Evolutionary conservation across 345 rosid genomes (phyloP).

Genomic region (Arabis alpina): DNA sequence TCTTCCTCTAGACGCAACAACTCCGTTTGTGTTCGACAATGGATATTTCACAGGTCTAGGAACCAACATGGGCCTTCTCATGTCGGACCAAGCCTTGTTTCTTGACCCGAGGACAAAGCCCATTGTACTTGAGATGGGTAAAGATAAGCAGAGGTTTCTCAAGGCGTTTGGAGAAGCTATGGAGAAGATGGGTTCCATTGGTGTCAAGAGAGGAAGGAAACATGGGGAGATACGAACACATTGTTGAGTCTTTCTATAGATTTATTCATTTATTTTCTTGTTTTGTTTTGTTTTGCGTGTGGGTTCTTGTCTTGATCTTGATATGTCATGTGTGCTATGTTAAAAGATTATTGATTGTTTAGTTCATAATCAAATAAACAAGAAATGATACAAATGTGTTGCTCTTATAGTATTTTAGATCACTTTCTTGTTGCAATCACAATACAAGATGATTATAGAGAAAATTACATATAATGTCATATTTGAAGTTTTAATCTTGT

Average conservation of each 20-base stretch:
- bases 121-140: conserved; percentile 55
- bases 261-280: conserved; percentile 7
- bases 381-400: conserved; percentile 8
- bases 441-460: conserved; percentile 7
- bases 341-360: no score
- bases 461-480: no score
- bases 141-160: conserved; percentile 59
- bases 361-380: no score
- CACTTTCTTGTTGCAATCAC: conserved; percentile 16
- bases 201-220: conserved; percentile 68
- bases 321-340: no score
- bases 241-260: conserved; percentile 55
- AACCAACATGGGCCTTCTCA: conserved; percentile 63
- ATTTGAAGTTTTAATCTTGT: no score
- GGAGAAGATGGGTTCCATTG: conserved; percentile 84
- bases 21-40: conserved; percentile 75
- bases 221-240: conserved; percentile 77
- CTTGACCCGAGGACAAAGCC: conserved; percentile 64
- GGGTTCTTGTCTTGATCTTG: not conserved
- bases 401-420: not conserved
- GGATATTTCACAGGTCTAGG: conserved; percentile 63
- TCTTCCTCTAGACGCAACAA: conserved; percentile 73
- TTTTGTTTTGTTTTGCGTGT: no score
- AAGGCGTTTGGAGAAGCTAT: conserved; percentile 69
- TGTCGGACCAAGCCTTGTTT: conserved; percentile 66